Conservation (phyloP, 768 basidiomycete species). For the Cystobasidium onofrii region DNA sequence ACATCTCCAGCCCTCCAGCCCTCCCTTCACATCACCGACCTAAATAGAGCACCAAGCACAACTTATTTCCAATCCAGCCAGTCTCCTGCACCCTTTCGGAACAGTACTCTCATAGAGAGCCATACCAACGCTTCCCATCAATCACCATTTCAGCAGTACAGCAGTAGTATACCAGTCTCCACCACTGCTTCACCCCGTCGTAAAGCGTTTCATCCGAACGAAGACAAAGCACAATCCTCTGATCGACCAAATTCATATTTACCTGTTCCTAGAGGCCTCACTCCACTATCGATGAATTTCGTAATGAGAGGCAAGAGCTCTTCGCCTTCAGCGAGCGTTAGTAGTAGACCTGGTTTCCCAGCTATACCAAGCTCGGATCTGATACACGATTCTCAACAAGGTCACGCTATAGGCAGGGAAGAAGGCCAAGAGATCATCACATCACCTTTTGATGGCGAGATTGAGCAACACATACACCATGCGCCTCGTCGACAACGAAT, state of each 20-base stretch:
- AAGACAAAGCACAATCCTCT: not conserved
- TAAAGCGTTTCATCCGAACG: not conserved
- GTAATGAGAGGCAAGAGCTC: not conserved
- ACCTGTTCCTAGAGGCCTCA: not conserved
- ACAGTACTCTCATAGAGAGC: not conserved
- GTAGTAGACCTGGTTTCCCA: not conserved
- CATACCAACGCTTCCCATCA: not conserved
- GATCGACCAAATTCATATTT: not conserved
- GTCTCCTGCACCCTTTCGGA: not conserved
- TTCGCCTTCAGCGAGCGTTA: not conserved
- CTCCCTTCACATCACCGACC: not conserved
- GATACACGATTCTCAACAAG: not conserved
- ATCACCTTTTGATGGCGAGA: not conserved
- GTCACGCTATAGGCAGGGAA: not conserved
- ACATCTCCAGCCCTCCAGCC: not conserved
- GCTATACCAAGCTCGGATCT: not conserved
- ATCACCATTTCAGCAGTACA: not conserved
- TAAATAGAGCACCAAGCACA: not conserved
- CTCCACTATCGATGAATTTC: not conserved
- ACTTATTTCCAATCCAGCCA: not conserved
- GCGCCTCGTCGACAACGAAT: not conserved
- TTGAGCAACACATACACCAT: not conserved
- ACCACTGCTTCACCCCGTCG: not conserved
- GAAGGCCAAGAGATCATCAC: not conserved
- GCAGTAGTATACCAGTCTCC: not conserved